phyloP scores from a whole-genome alignment of 208 protist species.

The Tritrichomonas musculus region DNA sequence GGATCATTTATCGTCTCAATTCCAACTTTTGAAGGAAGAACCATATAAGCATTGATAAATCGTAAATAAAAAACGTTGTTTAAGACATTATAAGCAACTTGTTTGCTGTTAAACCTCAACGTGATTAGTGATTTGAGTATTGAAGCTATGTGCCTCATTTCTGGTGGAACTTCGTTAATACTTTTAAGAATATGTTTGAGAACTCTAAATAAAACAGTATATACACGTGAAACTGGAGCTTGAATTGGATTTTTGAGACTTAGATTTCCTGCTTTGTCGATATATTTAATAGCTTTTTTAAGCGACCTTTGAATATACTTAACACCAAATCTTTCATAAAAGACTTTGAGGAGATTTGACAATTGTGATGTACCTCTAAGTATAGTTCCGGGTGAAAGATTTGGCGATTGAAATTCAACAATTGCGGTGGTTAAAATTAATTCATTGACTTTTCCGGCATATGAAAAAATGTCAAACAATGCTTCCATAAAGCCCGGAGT shows the following conservation, averaged over 20 bases:
- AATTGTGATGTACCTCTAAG: background rate
- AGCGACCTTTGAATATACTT: background rate
- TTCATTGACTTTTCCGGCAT: background rate
- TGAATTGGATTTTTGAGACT: background rate
- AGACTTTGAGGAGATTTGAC: background rate
- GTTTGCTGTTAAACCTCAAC: background rate
- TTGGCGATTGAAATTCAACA: background rate
- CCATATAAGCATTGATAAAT: background rate
- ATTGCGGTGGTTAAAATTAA: background rate
- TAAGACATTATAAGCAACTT: background rate
- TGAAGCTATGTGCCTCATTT: conserved; percentile 10
- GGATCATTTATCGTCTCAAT: background rate
- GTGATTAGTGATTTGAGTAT: background rate
- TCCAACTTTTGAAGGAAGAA: background rate
- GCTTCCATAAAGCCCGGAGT: background rate
- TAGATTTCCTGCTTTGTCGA: background rate
- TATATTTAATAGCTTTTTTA: background rate
- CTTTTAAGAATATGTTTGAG: background rate
- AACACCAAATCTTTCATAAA: background rate
- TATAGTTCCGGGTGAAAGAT: background rate
- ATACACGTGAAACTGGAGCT: too few relatives aligned
- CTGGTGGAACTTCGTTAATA: background rate
- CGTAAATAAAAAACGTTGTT: background rate
- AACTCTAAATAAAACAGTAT: background rate
- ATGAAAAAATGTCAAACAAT: background rate